Base-by-base conservation (phyloP, 257 asterid species). In the Petrea volubilis region DNA sequence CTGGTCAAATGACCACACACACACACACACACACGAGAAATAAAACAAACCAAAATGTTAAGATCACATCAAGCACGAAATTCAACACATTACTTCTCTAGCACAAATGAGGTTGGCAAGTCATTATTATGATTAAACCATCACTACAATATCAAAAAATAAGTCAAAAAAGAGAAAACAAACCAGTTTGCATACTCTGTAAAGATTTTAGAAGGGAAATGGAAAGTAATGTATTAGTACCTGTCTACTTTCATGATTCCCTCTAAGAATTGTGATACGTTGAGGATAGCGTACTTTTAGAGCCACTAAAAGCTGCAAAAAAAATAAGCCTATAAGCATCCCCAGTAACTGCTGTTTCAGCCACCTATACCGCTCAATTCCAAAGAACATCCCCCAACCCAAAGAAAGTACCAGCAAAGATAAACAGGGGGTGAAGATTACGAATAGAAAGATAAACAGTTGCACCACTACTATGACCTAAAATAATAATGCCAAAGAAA, bases 241-340 rank as follows among this genome's bases (percentile, higher is more conserved):
- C 93, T 89, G 96, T 72, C 96, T 78, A 58, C 96, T 89, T 81
- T 89, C 96, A 57, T 89, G 96, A 76, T 89, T 89, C 77, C 96
- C 96, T 70, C 96, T 76, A 43, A 89, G 96, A 79, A 89, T 89
- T 12, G 96, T 89, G 77, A 89, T 85, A 33, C 96, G 85, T 67
- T 89, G 91, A 25, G 87, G 87, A 80, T 87, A 87, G 0, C 93
- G 93, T 81, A 89, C 96, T 76, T 89, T 89, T 31, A 89, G 70
- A 70, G 96, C 90, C 82, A 89, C 96, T 76, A 89, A 77, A 75
- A 89, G 88, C 96, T 87, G 96, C 84, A 77, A 57, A 71, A 57
- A 71, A 75, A 76, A 75, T 46, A 64, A 59, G 65, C 27, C 6
- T 55, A 64, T 70, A 34, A 82, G 76, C 52, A 31, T 43, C 53